Conservation (phyloP, 2,329 filamentous ascomycete species). For the Penicillium brevicompactum region DNA sequence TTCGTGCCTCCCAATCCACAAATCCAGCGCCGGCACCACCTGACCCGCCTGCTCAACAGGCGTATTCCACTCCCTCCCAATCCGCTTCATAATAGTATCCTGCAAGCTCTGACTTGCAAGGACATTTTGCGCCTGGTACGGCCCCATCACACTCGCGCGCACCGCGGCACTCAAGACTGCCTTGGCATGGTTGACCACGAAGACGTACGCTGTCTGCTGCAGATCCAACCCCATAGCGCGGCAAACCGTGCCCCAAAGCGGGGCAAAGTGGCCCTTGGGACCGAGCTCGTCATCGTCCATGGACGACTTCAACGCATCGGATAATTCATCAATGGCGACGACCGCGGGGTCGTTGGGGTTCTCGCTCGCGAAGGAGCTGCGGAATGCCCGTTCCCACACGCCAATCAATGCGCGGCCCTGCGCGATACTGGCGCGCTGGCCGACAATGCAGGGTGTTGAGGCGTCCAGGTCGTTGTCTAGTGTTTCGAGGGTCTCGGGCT, state of each 20-base stretch:
- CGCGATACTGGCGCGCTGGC: conserved; percentile 61
- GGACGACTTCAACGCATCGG: conserved; percentile 39
- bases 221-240: conserved; percentile 55
- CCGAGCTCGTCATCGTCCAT: conserved; percentile 33
- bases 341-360: conserved; percentile 21
- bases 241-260: conserved; percentile 62
- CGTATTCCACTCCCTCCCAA: conserved; percentile 52
- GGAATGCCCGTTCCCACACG: conserved; percentile 62
- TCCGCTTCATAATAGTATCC: conserved; percentile 52
- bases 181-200: conserved; percentile 65
- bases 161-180: conserved; percentile 65
- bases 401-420: conserved; percentile 62
- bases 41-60: conserved; percentile 60
- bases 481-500: conserved; percentile 51
- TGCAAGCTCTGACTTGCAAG: conserved; percentile 58
- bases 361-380: conserved; percentile 30
- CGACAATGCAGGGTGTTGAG: conserved; percentile 64
- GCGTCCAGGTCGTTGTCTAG: conserved; percentile 67
- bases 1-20: conserved; percentile 68
- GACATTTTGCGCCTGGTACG: conserved; percentile 64
- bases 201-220: conserved; percentile 60
- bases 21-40: conserved; percentile 62
- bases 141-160: conserved; percentile 64
- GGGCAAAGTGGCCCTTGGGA: conserved; percentile 59
- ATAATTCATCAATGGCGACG: conserved; percentile 40